These are phyloP conservation scores for Colletotrichum lupini DNA, from an alignment of 2,329 filamentous ascomycete species.

Conservation along the genomic window DNA sequence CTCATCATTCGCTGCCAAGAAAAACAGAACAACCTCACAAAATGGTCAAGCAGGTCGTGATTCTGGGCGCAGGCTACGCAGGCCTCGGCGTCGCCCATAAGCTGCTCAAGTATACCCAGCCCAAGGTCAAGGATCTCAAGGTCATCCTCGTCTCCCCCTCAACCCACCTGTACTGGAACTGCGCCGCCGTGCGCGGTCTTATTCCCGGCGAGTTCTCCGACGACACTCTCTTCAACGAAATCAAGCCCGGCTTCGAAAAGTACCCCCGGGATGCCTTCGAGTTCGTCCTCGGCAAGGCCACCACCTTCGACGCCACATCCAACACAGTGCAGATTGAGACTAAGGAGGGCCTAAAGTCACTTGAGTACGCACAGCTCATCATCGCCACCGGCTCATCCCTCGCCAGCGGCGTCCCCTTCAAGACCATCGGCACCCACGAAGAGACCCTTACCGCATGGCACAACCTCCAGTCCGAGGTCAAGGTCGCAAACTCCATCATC, in stretches of 20 bases:
- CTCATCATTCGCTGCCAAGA: neutral
- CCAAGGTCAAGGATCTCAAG: slow-evolving; percentile 48
- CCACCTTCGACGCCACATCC: slow-evolving; percentile 51
- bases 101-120: slow-evolving; percentile 56
- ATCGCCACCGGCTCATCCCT: slow-evolving; percentile 65
- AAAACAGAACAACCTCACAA: neutral
- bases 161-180: slow-evolving; percentile 61
- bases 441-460: slow-evolving; percentile 51
- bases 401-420: slow-evolving; percentile 56
- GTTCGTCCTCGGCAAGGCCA: slow-evolving; percentile 61
- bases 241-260: slow-evolving; percentile 57
- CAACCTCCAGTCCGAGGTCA: slow-evolving; percentile 40
- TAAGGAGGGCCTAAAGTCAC: slow-evolving; percentile 46
- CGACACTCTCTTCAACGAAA: slow-evolving; percentile 50
- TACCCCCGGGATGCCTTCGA: slow-evolving; percentile 62
- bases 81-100: slow-evolving; percentile 62
- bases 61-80: slow-evolving; percentile 60
- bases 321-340: slow-evolving; percentile 56
- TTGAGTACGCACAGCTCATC: slow-evolving; percentile 64
- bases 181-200: slow-evolving; percentile 59
- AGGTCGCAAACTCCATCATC: slow-evolving; percentile 47
- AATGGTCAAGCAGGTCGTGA: slow-evolving; percentile 50
- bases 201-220: slow-evolving; percentile 59
- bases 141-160: slow-evolving; percentile 59
- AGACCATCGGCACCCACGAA: slow-evolving; percentile 57